Percentiles rank a stretch among this genome's conserved stretches.
Conservation (phyloP, 2,329 filamentous ascomycete species). For the Amphichorda felina region DNA sequence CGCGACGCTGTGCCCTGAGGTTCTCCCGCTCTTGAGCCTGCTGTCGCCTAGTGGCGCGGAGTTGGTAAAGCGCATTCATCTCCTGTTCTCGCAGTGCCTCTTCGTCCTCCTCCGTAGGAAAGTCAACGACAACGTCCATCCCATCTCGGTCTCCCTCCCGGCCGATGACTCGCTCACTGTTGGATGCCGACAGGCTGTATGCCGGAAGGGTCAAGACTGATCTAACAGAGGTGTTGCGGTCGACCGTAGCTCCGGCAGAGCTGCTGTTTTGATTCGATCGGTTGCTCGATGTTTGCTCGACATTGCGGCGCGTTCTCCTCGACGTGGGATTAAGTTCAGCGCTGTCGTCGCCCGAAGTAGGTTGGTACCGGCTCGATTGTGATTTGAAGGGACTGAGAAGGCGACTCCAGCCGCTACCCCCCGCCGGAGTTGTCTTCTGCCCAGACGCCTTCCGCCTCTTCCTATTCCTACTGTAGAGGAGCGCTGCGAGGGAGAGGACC, state of each 20-base stretch:
- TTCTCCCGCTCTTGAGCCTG: constrained; percentile 70
- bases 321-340: constrained; percentile 2
- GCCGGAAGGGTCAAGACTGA: constrained; percentile 91
- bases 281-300: constrained; percentile 4
- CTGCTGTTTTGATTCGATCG: constrained; percentile 12
- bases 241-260: constrained; percentile 36
- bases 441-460: background rate
- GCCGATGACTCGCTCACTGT: constrained; percentile 72
- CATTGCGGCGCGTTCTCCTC: constrained; percentile 4
- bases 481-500: background rate
- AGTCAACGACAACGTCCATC: constrained; percentile 81
- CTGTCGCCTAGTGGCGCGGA: constrained; percentile 63
- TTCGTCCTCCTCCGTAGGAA: constrained; percentile 69
- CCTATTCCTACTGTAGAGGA: background rate
- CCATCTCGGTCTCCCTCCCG: constrained; percentile 85
- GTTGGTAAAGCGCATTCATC: constrained; percentile 89
- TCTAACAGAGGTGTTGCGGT: constrained; percentile 75
- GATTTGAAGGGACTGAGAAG: background rate
- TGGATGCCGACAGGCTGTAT: constrained; percentile 62
- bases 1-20: constrained; percentile 54
- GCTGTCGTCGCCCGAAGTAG: constrained; percentile 3
- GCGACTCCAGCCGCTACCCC: background rate
- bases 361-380: background rate
- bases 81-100: constrained; percentile 72
- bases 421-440: background rate